Base-by-base conservation (phyloP, 192 early-diverging fungal species). In the Spinellus fusiger region DNA sequence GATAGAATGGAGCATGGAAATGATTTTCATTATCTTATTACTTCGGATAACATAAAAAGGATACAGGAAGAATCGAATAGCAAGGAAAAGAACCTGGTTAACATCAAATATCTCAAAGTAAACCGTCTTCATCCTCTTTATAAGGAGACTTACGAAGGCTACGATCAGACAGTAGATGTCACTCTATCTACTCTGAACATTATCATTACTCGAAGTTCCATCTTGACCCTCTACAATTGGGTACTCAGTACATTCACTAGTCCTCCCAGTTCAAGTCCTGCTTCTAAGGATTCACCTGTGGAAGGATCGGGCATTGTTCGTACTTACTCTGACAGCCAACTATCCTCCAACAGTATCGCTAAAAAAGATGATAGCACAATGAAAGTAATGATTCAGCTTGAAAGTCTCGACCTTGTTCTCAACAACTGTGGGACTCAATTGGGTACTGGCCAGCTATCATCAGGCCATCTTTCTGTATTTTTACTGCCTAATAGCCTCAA, bases 141-240 rank as follows among this genome's bases (percentile, higher is more conserved):
- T 25, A 60, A 69, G 8, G 73, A 74, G 15, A 66, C 66, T 8
- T 82, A 84, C 71, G 77, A 78, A 29, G 86, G 84, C 5, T 75
- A 85, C 35, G 84, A 88, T 33, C 87, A 91, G 60, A 79, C 77
- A 8, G 75, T 90, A 0, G 84, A 89, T 34, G 78, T 93, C 0
- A 73, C 70, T 28, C 77, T 76, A 56, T 91, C 77, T 51, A 83
- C 64, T 56, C 49, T 91, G 7, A 81, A 84, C 18, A 63, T 94
- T 31, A 80, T 90, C 53, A 74, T 92, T 1, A 84, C 86, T 34
- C 81, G 84, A 38, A 81, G 80, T 46, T 83, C 81, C 29, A 82
- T 94, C 16, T 65, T 92, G 34, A 81, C 79, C 4, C 68, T 89
- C 9, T 91, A 93, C 68, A 85, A 91, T 54, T 90, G 89, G 52